phyloP scores from a whole-genome alignment of 225 moss, liverwort and hornwort species.

The Physcomitrellopsis africana region DNA sequence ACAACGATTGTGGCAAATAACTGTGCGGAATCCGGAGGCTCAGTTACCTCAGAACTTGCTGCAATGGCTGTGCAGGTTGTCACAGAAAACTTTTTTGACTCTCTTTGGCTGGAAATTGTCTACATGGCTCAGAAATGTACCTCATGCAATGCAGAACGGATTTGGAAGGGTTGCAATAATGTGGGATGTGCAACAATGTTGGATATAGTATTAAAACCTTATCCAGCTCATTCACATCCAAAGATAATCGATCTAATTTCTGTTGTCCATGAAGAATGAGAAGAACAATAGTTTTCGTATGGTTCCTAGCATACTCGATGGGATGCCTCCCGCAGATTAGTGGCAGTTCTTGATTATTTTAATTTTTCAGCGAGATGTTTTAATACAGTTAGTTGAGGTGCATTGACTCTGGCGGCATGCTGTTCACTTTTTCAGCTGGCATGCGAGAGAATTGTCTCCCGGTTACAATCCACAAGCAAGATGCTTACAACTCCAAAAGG shows the following conservation, averaged over 20 bases:
- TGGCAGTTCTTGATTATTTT: neutral
- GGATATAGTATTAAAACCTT: neutral
- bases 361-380: too few species aligned
- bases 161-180: too few species aligned
- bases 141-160: too few species aligned
- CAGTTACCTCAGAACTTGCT: constrained; percentile 81
- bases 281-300: neutral
- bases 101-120: constrained; percentile 1
- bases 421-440: constrained; percentile 51
- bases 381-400: too few species aligned
- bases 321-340: too few species aligned
- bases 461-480: constrained; percentile 49
- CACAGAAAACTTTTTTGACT: neutral
- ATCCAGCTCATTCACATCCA: neutral
- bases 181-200: neutral
- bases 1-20: constrained; percentile 75
- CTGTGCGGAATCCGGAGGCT: constrained; percentile 62
- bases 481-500: constrained; percentile 42
- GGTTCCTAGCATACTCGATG: neutral
- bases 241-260: neutral
- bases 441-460: constrained; percentile 67
- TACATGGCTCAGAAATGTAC: neutral
- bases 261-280: neutral
- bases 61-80: constrained; percentile 74
- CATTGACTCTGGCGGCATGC: neutral